phyloP scores from a whole-genome alignment of 176 grass and related monocot genomes.

The Carex pumila region DNA sequence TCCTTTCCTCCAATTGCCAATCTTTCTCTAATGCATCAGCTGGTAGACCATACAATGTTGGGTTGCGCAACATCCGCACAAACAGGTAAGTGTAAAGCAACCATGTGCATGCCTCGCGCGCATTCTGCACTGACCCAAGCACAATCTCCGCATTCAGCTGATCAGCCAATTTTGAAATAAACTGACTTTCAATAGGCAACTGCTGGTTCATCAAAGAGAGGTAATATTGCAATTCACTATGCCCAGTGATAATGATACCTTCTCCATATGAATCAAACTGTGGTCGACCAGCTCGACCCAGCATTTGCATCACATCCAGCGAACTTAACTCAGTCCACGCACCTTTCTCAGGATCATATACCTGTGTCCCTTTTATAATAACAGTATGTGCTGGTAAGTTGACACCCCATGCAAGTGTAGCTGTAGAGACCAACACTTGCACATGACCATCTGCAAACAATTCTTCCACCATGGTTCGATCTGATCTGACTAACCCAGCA shows the following conservation, averaged over 20 bases:
- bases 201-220: constrained; percentile 98
- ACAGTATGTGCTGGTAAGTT: constrained; percentile 94
- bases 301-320: constrained; percentile 98
- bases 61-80: constrained; percentile 83
- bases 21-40: constrained; percentile 67
- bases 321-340: constrained; percentile 94
- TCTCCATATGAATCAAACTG: constrained; percentile 95
- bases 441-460: constrained; percentile 87
- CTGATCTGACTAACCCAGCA: constrained; percentile 79
- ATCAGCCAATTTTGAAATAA: constrained; percentile 70
- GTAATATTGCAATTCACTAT: constrained; percentile 90
- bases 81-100: constrained; percentile 91
- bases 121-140: constrained; percentile 86
- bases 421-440: constrained; percentile 87
- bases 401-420: constrained; percentile 94
- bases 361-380: constrained; percentile 95
- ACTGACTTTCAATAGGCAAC: constrained; percentile 94
- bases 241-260: constrained; percentile 87
- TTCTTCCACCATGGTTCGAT: constrained; percentile 78
- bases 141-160: constrained; percentile 98
- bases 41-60: constrained; percentile 81
- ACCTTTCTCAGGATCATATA: constrained; percentile 97
- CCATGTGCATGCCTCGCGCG: constrained; percentile 84
- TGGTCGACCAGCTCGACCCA: constrained; percentile 91
- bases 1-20: constrained; percentile 78